Percentiles rank a stretch among this genome's conserved stretches.
Conservation (phyloP, 495 filamentous ascomycete species). For the Xanthoparmelia taractica region DNA sequence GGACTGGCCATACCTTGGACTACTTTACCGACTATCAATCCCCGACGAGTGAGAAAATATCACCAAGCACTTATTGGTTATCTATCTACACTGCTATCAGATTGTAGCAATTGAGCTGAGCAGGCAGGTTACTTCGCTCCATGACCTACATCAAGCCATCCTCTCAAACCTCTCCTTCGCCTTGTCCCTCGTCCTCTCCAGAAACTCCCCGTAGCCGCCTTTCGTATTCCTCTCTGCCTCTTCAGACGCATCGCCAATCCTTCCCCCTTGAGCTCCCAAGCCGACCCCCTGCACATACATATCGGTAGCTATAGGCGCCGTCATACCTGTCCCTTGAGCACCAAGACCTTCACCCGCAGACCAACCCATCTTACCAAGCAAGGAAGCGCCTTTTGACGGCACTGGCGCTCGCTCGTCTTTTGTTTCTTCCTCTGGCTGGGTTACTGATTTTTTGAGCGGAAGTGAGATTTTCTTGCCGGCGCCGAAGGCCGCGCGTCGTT, state of each 20-base stretch:
- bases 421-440: conserved; percentile 31
- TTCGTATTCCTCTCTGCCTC: conserved; percentile 69
- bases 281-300: conserved; percentile 80
- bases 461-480: conserved; percentile 48
- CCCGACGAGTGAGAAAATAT: background rate
- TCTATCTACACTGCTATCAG: background rate
- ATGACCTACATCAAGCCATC: conserved; percentile 34
- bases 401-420: conserved; percentile 34
- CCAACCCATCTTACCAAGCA: conserved; percentile 92
- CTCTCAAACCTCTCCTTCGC: conserved; percentile 71
- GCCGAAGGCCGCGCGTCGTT: conserved; percentile 70
- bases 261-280: conserved; percentile 73
- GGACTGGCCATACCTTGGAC: background rate
- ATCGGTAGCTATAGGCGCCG: conserved; percentile 66
- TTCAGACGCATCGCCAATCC: conserved; percentile 74
- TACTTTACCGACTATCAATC: background rate
- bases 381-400: conserved; percentile 70
- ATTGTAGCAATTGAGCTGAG: background rate
- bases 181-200: conserved; percentile 69
- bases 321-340: conserved; percentile 67
- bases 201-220: conserved; percentile 62
- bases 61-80: background rate
- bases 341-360: conserved; percentile 72
- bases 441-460: conserved; percentile 34
- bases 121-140: too few species aligned